Evolutionary conservation across 169 alveolate genomes (phyloP).

Genomic region (Cytauxzoon felis): DNA sequence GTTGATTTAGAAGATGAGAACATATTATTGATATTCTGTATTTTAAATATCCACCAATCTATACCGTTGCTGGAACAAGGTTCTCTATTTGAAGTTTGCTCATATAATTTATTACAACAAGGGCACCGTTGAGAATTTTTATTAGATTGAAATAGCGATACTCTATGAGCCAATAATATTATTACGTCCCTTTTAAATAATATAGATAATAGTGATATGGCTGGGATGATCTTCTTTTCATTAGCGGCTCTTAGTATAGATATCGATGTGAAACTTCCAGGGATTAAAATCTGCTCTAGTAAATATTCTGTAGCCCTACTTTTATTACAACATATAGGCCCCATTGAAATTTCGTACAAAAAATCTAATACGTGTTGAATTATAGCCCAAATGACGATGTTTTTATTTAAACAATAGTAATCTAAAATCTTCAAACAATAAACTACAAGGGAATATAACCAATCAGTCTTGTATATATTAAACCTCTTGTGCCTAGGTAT

Average conservation of each 20-base stretch:
- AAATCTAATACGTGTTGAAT: conserved; percentile 31
- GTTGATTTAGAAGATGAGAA: conserved; percentile 6
- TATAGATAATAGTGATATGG: conserved; percentile 36
- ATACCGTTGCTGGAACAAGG: conserved; percentile 2
- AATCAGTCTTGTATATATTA: conserved; percentile 10
- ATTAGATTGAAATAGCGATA: conserved; percentile 11
- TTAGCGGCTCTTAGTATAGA: conserved; percentile 48
- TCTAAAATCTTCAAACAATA: conserved; percentile 25
- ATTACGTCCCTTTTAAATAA: conserved; percentile 53
- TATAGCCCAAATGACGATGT: conserved; percentile 22
- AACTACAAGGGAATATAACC: conserved; percentile 38
- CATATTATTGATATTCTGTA: conserved; percentile 27
- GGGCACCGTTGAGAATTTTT: conserved; percentile 25
- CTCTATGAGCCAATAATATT: conserved; percentile 30
- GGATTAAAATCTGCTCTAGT: conserved; percentile 46
- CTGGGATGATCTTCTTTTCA: conserved; percentile 30
- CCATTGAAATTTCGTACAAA: conserved; percentile 30
- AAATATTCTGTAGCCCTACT: conserved; percentile 45
- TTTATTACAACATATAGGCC: conserved; percentile 33
- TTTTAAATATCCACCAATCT: conserved; percentile 35
- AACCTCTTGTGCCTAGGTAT: conserved; percentile 33
- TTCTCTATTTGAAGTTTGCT: no score
- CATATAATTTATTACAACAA: conserved; percentile 8
- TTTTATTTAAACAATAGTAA: conserved; percentile 14
- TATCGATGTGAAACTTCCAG: conserved; percentile 27